phyloP scores from a whole-genome alignment of 345 rosid species.

The Punica granatum region DNA sequence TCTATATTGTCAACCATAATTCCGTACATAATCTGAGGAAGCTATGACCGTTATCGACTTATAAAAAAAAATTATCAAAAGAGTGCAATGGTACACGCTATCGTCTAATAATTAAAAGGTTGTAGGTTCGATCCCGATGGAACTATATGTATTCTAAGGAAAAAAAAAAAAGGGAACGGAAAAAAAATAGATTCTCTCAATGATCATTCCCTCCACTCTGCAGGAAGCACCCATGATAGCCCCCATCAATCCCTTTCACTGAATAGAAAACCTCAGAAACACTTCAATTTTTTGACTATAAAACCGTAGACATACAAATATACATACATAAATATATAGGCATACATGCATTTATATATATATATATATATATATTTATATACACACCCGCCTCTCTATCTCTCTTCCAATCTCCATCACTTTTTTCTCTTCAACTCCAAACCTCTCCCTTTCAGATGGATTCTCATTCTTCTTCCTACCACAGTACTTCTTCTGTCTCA shows the following conservation, averaged over 20 bases:
- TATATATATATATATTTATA: background rate
- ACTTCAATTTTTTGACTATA: background rate
- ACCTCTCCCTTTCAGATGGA: slow-evolving; percentile 24
- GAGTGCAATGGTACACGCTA: too few species aligned
- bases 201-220: slow-evolving; percentile 47
- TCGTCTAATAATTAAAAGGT: too few species aligned
- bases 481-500: slow-evolving; percentile 28
- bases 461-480: slow-evolving; percentile 25
- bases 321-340: background rate
- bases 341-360: slow-evolving; percentile 20
- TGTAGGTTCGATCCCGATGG: too few species aligned
- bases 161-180: slow-evolving; percentile 14
- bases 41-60: too few species aligned
- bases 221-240: slow-evolving; percentile 51
- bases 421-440: background rate
- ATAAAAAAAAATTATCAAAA: too few species aligned
- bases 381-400: background rate
- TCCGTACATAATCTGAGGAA: too few species aligned
- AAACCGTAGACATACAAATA: too few species aligned
- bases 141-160: background rate
- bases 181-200: slow-evolving; percentile 31
- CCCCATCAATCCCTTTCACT: slow-evolving; percentile 24
- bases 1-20: too few species aligned
- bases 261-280: background rate
- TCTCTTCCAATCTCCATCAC: background rate